A percentile compares a stretch with the other conserved stretches of the same genome.
Conservation (phyloP, 179 eudicot genomes). For the Actinidia arguta region DNA sequence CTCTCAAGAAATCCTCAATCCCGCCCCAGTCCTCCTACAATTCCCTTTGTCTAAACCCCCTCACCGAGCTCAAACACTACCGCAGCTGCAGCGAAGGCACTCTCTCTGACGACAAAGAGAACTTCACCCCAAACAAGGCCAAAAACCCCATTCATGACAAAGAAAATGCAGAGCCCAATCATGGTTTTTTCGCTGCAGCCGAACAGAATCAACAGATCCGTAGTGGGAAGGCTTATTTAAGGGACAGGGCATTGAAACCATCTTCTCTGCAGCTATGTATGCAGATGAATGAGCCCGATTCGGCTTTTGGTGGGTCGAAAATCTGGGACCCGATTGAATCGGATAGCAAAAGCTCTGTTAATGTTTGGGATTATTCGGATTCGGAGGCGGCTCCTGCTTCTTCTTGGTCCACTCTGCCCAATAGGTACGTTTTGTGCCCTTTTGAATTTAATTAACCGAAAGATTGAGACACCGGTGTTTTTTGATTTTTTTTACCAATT, state of each 20-base stretch:
- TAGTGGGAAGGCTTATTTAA: constrained; percentile 41
- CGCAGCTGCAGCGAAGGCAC: constrained; percentile 45
- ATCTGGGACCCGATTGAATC: constrained; percentile 52
- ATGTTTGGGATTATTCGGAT: constrained; percentile 91
- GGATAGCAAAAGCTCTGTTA: constrained; percentile 48
- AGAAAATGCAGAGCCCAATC: constrained; percentile 51
- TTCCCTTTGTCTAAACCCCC: constrained; percentile 62
- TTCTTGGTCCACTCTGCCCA: constrained; percentile 95
- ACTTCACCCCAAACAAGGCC: constrained; percentile 34
- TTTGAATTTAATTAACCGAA: neutral
- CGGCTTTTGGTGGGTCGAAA: constrained; percentile 53
- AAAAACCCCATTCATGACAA: constrained; percentile 33
- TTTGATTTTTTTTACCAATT: no score
- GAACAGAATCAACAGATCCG: constrained; percentile 38
- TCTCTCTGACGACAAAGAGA: constrained; percentile 56
- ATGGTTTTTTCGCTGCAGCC: constrained; percentile 14
- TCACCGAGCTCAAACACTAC: constrained; percentile 54
- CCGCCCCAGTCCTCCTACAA: constrained; percentile 52
- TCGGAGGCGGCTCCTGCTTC: constrained; percentile 99
- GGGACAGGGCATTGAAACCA: constrained; percentile 58
- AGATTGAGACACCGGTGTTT: no score
- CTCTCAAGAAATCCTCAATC: constrained; percentile 48
- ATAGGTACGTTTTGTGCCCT: constrained; percentile 52
- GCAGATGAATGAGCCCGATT: constrained; percentile 72
- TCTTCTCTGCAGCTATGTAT: constrained; percentile 86